Conservation (phyloP, 345 rosid species). For the Psidium friedrichsthalianum region DNA sequence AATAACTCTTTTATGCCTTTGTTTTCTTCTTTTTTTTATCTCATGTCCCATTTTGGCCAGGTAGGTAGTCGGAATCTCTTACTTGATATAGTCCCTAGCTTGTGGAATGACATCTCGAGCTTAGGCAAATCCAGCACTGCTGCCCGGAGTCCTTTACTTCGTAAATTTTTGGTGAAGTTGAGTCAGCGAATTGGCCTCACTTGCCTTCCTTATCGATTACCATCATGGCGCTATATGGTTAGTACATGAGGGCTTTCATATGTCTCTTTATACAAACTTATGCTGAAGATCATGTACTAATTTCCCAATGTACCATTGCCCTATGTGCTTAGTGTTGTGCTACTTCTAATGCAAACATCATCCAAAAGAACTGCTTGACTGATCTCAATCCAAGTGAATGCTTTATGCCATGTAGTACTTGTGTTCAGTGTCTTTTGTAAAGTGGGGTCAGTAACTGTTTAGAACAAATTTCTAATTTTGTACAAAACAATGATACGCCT, state of each 20-base stretch:
- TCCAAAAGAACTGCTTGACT: not conserved
- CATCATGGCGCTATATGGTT: constrained; percentile 89
- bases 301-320: not conserved
- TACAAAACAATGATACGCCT: not conserved
- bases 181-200: constrained; percentile 81
- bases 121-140: constrained; percentile 56
- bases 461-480: not conserved
- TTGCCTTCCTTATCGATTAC: constrained; percentile 77
- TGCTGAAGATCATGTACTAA: not conserved
- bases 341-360: not conserved
- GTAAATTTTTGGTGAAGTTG: constrained; percentile 74
- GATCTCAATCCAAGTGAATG: not conserved
- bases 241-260: constrained; percentile 6
- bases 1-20: not conserved
- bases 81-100: constrained; percentile 44
- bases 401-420: not conserved
- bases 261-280: not conserved
- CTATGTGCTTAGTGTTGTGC: not conserved
- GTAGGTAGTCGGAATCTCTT: constrained; percentile 57
- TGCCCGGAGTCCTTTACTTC: constrained; percentile 66
- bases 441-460: not conserved
- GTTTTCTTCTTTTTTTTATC: not conserved
- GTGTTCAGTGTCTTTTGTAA: not conserved
- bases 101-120: constrained; percentile 51
- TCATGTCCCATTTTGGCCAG: constrained; percentile 27